Base-by-base conservation (phyloP, 371 early-diverging fungal species). In the Lichtheimia hyalospora region DNA sequence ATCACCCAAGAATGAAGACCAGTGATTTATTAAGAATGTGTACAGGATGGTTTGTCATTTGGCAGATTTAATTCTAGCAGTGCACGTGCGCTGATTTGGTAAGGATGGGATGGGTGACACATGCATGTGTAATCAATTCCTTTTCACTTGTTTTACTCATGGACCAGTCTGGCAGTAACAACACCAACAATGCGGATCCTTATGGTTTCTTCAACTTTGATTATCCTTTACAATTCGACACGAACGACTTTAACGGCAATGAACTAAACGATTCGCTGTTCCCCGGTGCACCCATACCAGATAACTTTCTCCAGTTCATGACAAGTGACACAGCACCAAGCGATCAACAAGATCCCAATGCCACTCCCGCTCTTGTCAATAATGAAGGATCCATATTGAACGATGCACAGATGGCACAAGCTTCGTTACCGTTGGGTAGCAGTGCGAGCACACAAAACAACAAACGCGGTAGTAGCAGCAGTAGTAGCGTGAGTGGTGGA, bases 291-390 rank as follows among this genome's bases (percentile, higher is more conserved):
- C 12, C 39, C 7, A 49, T 63, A 18, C 58, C 64, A 16, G 54
- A 58, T 16, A 57, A 63, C 52, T 40, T 63, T 8, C 48, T 63
- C 24, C 58, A 63, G 27, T 58, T 58, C 46, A 52, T 63, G 8
- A 58, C 52, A 8, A 54, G 54, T 54, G 54, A 48, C 18, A 52
- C 39, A 13, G 34, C 34, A 34, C 49, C 52, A 14, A 43, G 28
- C 34, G 44, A 52, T 16, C 59, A 39, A 10, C 25, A 43, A 4
- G 53, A 44, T 23, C 60, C 60, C 40, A 27, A 34, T 15, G 43
- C 18, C 20, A 1, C n/a, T 13, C 6, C 51, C 12, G 46, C 27
- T 20, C 15, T 2, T 21, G 18, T 7, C 44, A 50, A n/a, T 25
- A 16, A 34, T 10, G 34, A 34, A 34, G 34, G 34, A 5, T 34